phyloP scores from a whole-genome alignment of 306 rosid species.

The Pyrus communis region DNA sequence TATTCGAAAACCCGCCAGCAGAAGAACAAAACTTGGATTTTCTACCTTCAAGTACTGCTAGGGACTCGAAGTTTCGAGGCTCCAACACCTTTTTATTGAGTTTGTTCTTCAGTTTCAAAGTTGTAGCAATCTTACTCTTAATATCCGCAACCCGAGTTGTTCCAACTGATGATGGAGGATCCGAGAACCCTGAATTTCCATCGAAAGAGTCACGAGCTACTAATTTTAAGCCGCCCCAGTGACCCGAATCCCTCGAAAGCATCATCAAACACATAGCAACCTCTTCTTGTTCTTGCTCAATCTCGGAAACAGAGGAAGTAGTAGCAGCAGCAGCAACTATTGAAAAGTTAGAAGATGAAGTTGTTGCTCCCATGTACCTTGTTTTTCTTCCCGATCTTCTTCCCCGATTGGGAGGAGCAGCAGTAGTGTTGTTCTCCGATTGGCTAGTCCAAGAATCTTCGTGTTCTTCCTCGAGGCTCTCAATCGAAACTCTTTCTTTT shows the following conservation, averaged over 20 bases:
- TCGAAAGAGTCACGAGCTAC: constrained; percentile 53
- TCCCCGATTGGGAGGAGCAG: constrained; percentile 32
- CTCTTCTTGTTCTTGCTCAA: constrained; percentile 80
- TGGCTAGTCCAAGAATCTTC: constrained; percentile 69
- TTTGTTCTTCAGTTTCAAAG: constrained; percentile 19
- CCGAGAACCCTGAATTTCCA: constrained; percentile 38
- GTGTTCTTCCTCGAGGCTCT: constrained; percentile 40
- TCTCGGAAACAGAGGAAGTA: constrained; percentile 59
- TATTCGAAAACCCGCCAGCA: constrained; percentile 22
- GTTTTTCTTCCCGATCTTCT: constrained; percentile 55
- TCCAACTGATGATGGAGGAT: constrained; percentile 36
- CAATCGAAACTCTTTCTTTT: constrained; percentile 34
- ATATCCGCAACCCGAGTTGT: constrained; percentile 22
- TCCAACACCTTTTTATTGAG: constrained; percentile 19
- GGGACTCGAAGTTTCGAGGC: constrained; percentile 22
- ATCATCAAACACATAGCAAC: constrained; percentile 87
- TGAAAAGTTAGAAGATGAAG: constrained; percentile 38
- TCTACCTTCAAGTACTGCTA: constrained; percentile 12
- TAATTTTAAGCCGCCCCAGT: constrained; percentile 44
- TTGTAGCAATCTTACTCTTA: constrained; percentile 15
- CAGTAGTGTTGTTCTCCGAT: constrained; percentile 56
- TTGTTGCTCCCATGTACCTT: constrained; percentile 30
- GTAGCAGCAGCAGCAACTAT: constrained; percentile 10
- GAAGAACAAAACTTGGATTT: constrained; percentile 8
- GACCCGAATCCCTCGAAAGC: constrained; percentile 62